Base-by-base conservation (phyloP, 176 grass and related monocot genomes). In the Eleusine coracana region DNA sequence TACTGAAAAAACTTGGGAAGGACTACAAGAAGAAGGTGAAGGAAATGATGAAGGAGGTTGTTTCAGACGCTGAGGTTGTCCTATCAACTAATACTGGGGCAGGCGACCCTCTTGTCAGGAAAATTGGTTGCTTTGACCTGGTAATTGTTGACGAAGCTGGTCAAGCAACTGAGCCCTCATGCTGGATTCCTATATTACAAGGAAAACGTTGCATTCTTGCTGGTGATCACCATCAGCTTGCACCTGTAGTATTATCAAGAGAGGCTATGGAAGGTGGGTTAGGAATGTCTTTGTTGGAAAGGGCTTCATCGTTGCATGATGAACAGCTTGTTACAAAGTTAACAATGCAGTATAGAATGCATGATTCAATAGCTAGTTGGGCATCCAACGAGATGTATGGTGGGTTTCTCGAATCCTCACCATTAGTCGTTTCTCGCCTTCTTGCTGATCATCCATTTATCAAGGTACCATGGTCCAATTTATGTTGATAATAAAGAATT, bases 121-220 rank as follows among this genome's bases (percentile, higher is more conserved):
- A 70, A 87, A 79, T 70, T 73, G 88, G 85, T 77, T 82, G 70
- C 61, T 97, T 94, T 87, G 95, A 92, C 91, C 90, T 94, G 18
- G 90, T 94, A 52, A 77, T 97, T 88, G 91, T 97, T 64, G 95
- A 97, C 62, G 95, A 97, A 87, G 95, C 90, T 39, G 90, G 92
- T 62, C 95, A 97, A 78, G 95, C 92, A 81, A 97, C 89, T 64
- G 95, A 97, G 68, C 92, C 95, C 64, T 92, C 90, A 25, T 92
- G 92, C 74, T 97, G 92, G 95, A 97, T 97, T 80, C 92, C 95
- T 66, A 92, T 97, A 66, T 86, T 94, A 62, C 94, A 78, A 68
- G 94, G 95, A 61, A 97, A 92, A 31, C 86, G 95, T 39, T 94
- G 92, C 76, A 92, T 97, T 73, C 87, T 97, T 78, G 90, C 92